Base-by-base conservation (phyloP, 2,329 filamentous ascomycete species). In the Botrytis medusae region DNA sequence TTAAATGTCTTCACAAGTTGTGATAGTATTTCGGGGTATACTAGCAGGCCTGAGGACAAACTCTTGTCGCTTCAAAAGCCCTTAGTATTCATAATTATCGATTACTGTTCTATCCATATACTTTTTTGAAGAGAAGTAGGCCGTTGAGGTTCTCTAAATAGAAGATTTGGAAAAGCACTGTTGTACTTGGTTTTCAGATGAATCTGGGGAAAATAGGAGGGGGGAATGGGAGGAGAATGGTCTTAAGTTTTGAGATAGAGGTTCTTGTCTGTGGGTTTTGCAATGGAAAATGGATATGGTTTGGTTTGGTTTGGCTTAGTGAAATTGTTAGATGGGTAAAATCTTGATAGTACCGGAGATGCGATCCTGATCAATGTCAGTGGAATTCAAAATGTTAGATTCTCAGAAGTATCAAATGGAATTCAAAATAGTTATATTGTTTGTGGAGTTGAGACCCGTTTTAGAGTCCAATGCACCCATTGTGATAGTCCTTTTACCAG, bases 151-250 rank as follows among this genome's bases (percentile, higher is more conserved):
- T 16, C 1, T 61, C 14, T 16, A 32, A 7, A 29, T 7, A 9
- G 16, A 7, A 18, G 6, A 18, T 57, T 16, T 40, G 34, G 22
- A n/a, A 9, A 9, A 34, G 1, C 0, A 9, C 4, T 40, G 0
- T n/a, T n/a, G 1, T 9, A 8, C n/a, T 37, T n/a, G 34, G 1
- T 18, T 37, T 8, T 8, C 2, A n/a, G 6, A 9, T 16, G 1
- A 34, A n/a, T 34, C 0, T 16, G 22, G 34, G 2, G 8, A 16
- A 6, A 14, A 16, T 25, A 25, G 9, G 6, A 32, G 2, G 32
- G 12, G 10, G 5, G 29, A 51, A 25, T 10, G 4, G 22, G 22
- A 54, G 48, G 48, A n/a, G 1, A 57, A 57, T 57, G 2, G 6
- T 57, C 16, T 8, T 4, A 8, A 16, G 1, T 7, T 25, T 32